Evolutionary conservation across 2,329 filamentous ascomycete genomes (phyloP).

Genomic region (Scolecobasidium constrictum): DNA sequence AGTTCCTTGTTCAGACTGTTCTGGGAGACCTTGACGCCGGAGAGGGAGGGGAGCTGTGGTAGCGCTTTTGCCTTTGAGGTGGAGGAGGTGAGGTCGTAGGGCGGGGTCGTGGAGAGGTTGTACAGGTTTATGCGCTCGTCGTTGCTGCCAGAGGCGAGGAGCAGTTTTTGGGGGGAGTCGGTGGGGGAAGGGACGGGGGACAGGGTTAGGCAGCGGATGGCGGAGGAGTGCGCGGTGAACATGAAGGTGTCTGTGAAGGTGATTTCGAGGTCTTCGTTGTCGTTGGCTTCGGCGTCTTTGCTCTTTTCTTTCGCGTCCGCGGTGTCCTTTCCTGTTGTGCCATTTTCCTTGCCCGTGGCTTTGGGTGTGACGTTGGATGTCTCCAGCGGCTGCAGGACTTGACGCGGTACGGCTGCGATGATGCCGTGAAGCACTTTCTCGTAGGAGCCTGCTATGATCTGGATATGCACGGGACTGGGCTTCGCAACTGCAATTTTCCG

Average conservation of each 20-base stretch:
- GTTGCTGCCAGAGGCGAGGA: slow-evolving; percentile 82
- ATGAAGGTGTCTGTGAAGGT: slow-evolving; percentile 87
- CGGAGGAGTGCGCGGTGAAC: slow-evolving; percentile 85
- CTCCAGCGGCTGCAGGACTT: slow-evolving; percentile 13
- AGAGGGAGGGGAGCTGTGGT: slow-evolving; percentile 53
- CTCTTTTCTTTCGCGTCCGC: background rate
- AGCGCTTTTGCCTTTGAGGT: slow-evolving; percentile 42
- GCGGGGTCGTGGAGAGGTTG: slow-evolving; percentile 55
- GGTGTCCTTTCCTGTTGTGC: slow-evolving; percentile 13
- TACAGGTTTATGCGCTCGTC: slow-evolving; percentile 96
- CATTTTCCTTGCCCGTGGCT: slow-evolving; percentile 15
- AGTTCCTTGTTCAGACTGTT: slow-evolving; percentile 82
- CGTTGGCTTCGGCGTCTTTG: slow-evolving; percentile 3
- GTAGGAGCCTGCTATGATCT: slow-evolving; percentile 88
- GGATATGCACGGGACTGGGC: slow-evolving; percentile 44
- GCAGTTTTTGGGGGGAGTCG: slow-evolving; percentile 62
- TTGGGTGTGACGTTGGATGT: slow-evolving; percentile 12
- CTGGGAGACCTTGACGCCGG: slow-evolving; percentile 65
- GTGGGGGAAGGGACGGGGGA: slow-evolving; percentile 55
- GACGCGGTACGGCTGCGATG: slow-evolving; percentile 56
- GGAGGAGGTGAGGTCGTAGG: slow-evolving; percentile 44
- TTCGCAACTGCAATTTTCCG: slow-evolving; percentile 1
- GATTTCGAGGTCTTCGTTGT: slow-evolving; percentile 21
- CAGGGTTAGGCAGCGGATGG: slow-evolving; percentile 79
- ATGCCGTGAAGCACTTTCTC: slow-evolving; percentile 87